Base-by-base conservation (phyloP, 768 basidiomycete genomes). In the Phylloporus scabripes region DNA sequence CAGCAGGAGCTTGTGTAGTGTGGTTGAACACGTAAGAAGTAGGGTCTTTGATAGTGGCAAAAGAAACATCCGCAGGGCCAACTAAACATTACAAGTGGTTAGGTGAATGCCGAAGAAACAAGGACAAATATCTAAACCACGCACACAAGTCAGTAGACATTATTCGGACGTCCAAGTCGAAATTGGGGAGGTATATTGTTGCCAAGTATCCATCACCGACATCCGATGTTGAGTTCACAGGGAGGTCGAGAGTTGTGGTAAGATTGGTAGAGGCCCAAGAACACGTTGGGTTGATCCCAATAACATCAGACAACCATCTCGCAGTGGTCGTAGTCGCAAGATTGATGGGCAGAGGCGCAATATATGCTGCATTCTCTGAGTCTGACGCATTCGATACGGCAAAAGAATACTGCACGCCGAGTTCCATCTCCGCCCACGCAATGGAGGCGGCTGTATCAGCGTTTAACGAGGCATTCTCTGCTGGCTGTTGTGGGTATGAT, bases 261-360 rank as follows among this genome's bases (percentile, higher is more conserved):
- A 65, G 33, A 40, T 66, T 64, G 6, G 65, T 67, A 11, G 53
- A 47, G 23, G 63, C 49, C 62, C 62, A 65, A n/a, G 54, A 58
- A 41, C 64, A 65, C 4, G 43, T 41, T 1, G 64, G 64, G 21
- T 64, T 62, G 24, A 66, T 29, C 41, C 58, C 58, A 4, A 59
- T 51, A 14, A 67, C 63, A 42, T 65, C 64, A 17, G 56, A 53
- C 26, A 67, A 28, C 65, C 62, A 65, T 45, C 63, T 60, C 18
- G 65, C 58, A 6, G 18, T 53, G 12, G 52, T 60, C 1, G 58
- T 36, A 5, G 48, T 52, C 10, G 57, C 11, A 1, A 65, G 38
- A 31, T 58, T 26, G 23, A 54, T 24, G 17, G 64, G 64, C 3
- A 24, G 10, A n/a, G 64, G 64, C 0, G 44, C 52, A 24, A 65